A percentile compares a stretch with the other conserved stretches of the same genome.
phyloP scores from a whole-genome alignment of 2,329 filamentous ascomycete genomes.

The Pseudogymnoascus sp. region DNA sequence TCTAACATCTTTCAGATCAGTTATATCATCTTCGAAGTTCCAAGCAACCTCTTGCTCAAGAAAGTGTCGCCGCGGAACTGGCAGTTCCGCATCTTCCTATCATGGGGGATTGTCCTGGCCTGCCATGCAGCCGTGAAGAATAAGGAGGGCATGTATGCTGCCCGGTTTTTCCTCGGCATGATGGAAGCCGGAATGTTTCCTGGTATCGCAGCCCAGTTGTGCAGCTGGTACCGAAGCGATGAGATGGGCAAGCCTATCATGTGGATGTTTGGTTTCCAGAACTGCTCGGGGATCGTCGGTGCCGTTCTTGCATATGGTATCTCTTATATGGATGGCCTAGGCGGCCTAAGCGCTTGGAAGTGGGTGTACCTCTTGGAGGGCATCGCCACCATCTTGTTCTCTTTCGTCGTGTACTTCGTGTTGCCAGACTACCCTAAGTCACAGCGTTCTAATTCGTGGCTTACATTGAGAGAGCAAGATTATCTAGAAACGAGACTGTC shows the following conservation, averaged over 20 bases:
- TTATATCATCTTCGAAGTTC: slow-evolving; percentile 37
- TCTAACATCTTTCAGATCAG: slow-evolving; percentile 25
- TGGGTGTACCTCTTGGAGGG: slow-evolving; percentile 47
- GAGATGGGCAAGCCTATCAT: slow-evolving; percentile 37
- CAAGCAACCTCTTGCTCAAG: slow-evolving; percentile 35
- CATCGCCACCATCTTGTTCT: slow-evolving; percentile 36
- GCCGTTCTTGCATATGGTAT: slow-evolving; percentile 47
- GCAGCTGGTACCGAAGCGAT: slow-evolving; percentile 41
- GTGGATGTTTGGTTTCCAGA: slow-evolving; percentile 38
- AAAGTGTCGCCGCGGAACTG: slow-evolving; percentile 31
- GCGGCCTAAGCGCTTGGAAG: slow-evolving; percentile 49
- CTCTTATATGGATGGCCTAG: slow-evolving; percentile 35
- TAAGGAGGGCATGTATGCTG: slow-evolving; percentile 32
- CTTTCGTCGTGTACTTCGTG: slow-evolving; percentile 32
- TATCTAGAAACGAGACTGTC: slow-evolving; percentile 35
- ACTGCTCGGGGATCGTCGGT: slow-evolving; percentile 32
- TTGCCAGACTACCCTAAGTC: slow-evolving; percentile 41
- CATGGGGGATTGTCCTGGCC: slow-evolving; percentile 34
- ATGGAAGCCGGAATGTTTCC: slow-evolving; percentile 40
- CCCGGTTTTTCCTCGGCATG: slow-evolving; percentile 36
- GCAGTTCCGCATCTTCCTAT: slow-evolving; percentile 33
- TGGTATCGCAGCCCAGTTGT: slow-evolving; percentile 36
- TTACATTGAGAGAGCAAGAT: slow-evolving; percentile 35
- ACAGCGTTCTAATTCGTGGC: slow-evolving; percentile 31
- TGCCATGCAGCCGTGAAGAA: slow-evolving; percentile 36